These are phyloP conservation scores for Hericium coralloides DNA, from an alignment of 768 basidiomycete species.

Conservation along the genomic window DNA sequence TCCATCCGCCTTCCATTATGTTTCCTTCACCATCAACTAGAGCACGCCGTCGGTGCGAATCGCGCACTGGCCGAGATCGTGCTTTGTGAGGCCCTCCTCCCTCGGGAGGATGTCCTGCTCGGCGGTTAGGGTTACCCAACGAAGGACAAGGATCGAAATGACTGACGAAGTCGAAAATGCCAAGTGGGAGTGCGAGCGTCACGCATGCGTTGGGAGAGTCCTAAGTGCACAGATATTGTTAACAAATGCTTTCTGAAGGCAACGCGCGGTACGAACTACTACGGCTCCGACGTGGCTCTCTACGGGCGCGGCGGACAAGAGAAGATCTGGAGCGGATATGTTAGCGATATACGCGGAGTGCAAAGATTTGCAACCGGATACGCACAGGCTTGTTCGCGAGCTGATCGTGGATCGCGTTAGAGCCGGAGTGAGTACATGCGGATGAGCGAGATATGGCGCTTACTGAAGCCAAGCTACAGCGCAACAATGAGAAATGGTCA, in stretches of 20 bases:
- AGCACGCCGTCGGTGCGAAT: slow-evolving; percentile 54
- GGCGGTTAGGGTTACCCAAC: neutral
- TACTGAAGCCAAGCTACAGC: slow-evolving; percentile 60
- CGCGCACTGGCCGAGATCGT: slow-evolving; percentile 56
- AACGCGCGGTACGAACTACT: slow-evolving; percentile 37
- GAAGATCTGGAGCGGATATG: slow-evolving; percentile 34
- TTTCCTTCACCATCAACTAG: slow-evolving; percentile 11
- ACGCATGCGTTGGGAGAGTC: slow-evolving; percentile 76
- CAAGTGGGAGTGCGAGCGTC: slow-evolving; percentile 64
- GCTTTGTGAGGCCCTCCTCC: slow-evolving; percentile 50
- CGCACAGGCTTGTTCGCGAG: slow-evolving; percentile 70
- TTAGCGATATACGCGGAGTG: neutral
- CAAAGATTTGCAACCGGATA: neutral
- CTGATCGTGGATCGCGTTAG: slow-evolving; percentile 23
- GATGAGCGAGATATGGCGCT: slow-evolving; percentile 14
- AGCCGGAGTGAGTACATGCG: neutral
- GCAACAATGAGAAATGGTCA: neutral
- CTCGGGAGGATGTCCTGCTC: slow-evolving; percentile 59
- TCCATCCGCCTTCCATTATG: neutral
- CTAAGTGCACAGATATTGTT: slow-evolving; percentile 21
- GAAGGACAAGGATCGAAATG: neutral
- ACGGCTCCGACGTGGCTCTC: slow-evolving; percentile 65
- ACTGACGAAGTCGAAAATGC: slow-evolving; percentile 65
- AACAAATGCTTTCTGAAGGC: neutral
- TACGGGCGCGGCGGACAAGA: slow-evolving; percentile 61